Evolutionary conservation across 2,329 filamentous ascomycete species (phyloP), one percentile per base, ranked within the genome.

Genomic region (Ophiostoma montium): DNA sequence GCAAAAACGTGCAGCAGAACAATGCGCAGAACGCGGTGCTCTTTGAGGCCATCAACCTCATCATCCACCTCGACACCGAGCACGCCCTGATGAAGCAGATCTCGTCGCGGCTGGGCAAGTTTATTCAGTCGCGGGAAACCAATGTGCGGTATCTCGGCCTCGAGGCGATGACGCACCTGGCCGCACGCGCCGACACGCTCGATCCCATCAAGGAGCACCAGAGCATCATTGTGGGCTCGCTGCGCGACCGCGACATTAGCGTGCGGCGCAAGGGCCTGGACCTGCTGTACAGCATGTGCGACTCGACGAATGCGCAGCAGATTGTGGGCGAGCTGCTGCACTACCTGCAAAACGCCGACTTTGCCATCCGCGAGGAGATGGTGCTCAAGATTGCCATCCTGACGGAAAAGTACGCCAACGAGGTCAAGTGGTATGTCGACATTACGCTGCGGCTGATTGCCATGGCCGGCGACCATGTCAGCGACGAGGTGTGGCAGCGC

Each of bases 401-500:
- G 55, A 96, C 94, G 0, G 92, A 98, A 63, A 96, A 96, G 63
- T 98, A 98, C 63, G 92, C 92, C 21, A 95, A 89, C 1, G 92
- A 98, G 60, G 86, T 95, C 18, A 90, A 96, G 68, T 98, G 92
- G 92, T 98, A 98, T 64, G 94, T 98, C 54, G 90, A 98, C 62
- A 95, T 96, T 57, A 95, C 92, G 11, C 72, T 98, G 56, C 81
- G 90, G 50, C 76, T 98, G 47, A 89, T 98, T 52, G 88, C 90
- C 51, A 89, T 96, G 79, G 92, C 94, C 3, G 92, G 92, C 57
- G 92, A 98, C 60, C 92, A 98, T 63, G 90, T 98, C 57, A 96
- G 90, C 65, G 94, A 98, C 55, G 92, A 98, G 67, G 92, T 98
- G 16, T 98, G 92, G 92, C 92, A 98, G 64, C 82, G 92, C 58